These are phyloP conservation scores for Entomophthora muscae DNA, from an alignment of 371 early-diverging fungal species.

Conservation along the genomic window DNA sequence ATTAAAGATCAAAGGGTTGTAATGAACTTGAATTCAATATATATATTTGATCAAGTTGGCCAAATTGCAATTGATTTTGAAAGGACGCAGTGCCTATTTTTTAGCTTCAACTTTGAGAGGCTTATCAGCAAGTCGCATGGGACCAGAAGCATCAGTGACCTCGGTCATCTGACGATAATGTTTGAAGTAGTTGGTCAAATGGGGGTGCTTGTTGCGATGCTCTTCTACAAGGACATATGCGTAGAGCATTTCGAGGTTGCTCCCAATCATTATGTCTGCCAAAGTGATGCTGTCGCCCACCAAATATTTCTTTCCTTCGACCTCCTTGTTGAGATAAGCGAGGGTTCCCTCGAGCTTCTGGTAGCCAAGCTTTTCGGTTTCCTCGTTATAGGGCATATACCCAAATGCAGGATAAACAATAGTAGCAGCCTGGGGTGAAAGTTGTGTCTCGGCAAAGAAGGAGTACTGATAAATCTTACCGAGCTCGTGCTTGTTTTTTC, in stretches of 20 bases:
- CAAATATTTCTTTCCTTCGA: slow-evolving; percentile 65
- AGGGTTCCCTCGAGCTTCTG: slow-evolving; percentile 42
- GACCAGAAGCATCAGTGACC: background rate
- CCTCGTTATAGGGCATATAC: slow-evolving; percentile 41
- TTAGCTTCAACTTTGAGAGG: background rate
- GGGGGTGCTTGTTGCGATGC: slow-evolving; percentile 58
- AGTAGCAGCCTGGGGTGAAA: slow-evolving; percentile 17
- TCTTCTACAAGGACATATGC: slow-evolving; percentile 32
- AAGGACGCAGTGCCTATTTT: no score
- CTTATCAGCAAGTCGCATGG: background rate
- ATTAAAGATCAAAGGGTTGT: no score
- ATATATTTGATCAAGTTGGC: no score
- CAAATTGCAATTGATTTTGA: no score
- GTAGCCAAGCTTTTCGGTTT: slow-evolving; percentile 39
- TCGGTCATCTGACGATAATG: background rate
- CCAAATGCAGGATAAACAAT: slow-evolving; percentile 35
- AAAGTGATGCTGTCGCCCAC: slow-evolving; percentile 79
- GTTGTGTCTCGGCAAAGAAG: slow-evolving; percentile 48
- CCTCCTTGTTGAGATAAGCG: slow-evolving; percentile 44
- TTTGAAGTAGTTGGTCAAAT: slow-evolving; percentile 47
- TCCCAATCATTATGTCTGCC: slow-evolving; percentile 62
- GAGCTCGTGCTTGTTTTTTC: slow-evolving; percentile 44
- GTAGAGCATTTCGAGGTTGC: slow-evolving; percentile 38
- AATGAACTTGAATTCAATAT: no score
- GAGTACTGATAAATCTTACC: slow-evolving; percentile 62